Base-by-base conservation (phyloP, 2,329 filamentous ascomycete species). In the Acrocalymma vagum region DNA sequence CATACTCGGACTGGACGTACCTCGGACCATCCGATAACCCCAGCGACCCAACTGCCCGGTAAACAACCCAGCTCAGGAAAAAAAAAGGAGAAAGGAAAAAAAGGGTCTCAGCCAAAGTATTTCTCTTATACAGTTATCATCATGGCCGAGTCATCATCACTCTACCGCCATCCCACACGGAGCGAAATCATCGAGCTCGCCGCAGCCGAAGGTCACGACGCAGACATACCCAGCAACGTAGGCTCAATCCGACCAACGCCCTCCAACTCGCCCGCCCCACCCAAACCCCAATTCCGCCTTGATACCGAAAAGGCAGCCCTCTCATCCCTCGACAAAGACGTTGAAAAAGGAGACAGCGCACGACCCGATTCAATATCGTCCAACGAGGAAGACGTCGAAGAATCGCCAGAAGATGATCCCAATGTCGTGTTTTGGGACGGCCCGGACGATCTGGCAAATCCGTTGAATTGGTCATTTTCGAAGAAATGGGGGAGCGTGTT, bases 351-450 rank as follows among this genome's bases (percentile, higher is more conserved):
- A 11, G n/a, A n/a, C n/a, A n/a, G n/a, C n/a, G n/a, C 13, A 6
- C 44, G 28, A 2, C 17, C 46, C 24, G 45, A 32, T 6, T 59
- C 58, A 2, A 34, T 53, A 23, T 58, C 52, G 6, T 61, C 45
- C 14, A 42, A 41, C 8, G 58, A 53, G 9, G 43, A 56, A 11
- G 29, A 28, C 17, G 23, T 17, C 8, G 51, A 55, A 30, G 48
- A 46, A 2, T 16, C 30, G 10, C 21, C 27, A 3, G 54, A 54
- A 28, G 30, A 45, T 4, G 74, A 81, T 47, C 73, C 76, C 2
- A 76, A 81, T 45, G 65, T 82, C 9, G 78, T 86, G 9, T 77
- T 76, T 42, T 87, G 82, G 80, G 80, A 85, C 49, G 76, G 78
- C 0, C 75, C 77, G 0, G 65, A 80, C 38, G 82, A 85, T 38